Conservation (phyloP, 2,329 filamentous ascomycete species). For the Sphaerulina vaccinii region DNA sequence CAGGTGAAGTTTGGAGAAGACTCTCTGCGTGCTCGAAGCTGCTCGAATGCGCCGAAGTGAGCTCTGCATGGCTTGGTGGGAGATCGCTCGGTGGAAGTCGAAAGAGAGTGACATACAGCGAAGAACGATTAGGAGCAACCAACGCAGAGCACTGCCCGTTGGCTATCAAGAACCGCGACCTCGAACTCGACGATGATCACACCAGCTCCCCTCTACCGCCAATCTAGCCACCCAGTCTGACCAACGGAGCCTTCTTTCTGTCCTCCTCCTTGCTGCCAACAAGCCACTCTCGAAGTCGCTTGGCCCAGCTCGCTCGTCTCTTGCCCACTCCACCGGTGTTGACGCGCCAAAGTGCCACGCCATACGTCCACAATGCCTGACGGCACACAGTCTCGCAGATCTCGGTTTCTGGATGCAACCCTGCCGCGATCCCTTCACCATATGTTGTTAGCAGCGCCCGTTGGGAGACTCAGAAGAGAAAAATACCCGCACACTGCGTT, state of each 20-base stretch:
- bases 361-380: constrained; percentile 12
- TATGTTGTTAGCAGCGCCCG: background rate
- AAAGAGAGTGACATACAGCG: too few species aligned
- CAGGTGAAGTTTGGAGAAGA: background rate
- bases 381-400: background rate
- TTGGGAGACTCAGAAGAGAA: background rate
- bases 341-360: constrained; percentile 4
- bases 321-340: background rate
- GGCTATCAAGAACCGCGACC: background rate
- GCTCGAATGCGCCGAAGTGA: background rate
- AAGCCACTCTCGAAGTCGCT: background rate
- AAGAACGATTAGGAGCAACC: background rate
- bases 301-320: background rate
- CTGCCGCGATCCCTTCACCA: constrained; percentile 4
- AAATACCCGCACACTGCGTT: constrained; percentile 20
- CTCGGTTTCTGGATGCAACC: constrained; percentile 3
- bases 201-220: background rate
- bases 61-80: background rate
- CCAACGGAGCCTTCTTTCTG: background rate
- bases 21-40: background rate
- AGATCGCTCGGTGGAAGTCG: background rate
- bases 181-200: background rate
- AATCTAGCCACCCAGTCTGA: background rate
- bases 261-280: background rate
- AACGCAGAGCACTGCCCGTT: background rate